Conservation (phyloP, 139 green algal species). For the Coelastrella sp. region DNA sequence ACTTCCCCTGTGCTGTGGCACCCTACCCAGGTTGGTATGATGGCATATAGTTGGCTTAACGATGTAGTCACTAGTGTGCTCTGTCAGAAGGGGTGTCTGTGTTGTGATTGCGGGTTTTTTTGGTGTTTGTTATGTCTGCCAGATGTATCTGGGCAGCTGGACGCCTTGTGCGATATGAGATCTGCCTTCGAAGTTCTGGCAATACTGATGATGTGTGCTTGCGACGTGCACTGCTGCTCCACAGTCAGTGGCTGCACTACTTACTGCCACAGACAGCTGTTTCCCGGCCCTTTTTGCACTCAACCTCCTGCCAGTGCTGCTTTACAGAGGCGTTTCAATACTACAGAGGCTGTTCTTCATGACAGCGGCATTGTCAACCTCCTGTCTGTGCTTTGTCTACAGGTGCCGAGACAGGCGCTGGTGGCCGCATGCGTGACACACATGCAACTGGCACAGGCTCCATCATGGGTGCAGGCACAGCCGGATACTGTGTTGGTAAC, state of each 20-base stretch:
- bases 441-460: slow-evolving; percentile 97
- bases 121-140: not conserved
- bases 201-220: slow-evolving; percentile 34
- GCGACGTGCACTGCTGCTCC: slow-evolving; percentile 42
- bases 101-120: not conserved
- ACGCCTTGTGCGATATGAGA: slow-evolving; percentile 32
- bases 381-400: not conserved
- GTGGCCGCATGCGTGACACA: slow-evolving; percentile 97
- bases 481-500: slow-evolving; percentile 98
- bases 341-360: too few relatives aligned
- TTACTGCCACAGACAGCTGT: slow-evolving; percentile 41
- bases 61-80: too few relatives aligned
- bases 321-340: too few relatives aligned
- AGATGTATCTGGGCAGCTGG: slow-evolving; percentile 48
- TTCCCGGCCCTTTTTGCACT: not conserved
- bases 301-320: not conserved
- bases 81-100: not conserved
- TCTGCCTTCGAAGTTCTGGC: slow-evolving; percentile 46
- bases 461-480: slow-evolving; percentile 94
- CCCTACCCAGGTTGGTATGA: slow-evolving; percentile 81
- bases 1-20: slow-evolving; percentile 98
- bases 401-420: slow-evolving; percentile 96
- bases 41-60: too few relatives aligned
- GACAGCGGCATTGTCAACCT: too few relatives aligned
- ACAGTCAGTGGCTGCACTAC: slow-evolving; percentile 40